phyloP scores from a whole-genome alignment of 1,284 basidiomycete genomes.

The Cutaneotrichosporon daszewskae region DNA sequence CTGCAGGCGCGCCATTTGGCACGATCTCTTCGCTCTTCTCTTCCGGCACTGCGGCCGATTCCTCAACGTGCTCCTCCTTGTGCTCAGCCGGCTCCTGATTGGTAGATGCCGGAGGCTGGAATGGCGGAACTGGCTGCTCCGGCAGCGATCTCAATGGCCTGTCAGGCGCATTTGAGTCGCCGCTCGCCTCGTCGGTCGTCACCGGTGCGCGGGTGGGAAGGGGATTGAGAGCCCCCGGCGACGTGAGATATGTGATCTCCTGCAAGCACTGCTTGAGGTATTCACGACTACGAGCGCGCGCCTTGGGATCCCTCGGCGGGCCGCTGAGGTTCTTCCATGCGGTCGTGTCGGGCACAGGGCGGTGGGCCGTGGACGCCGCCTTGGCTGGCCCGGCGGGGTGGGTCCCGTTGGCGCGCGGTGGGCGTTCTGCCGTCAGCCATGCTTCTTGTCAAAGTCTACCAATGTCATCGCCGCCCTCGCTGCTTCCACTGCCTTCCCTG shows the following conservation, averaged over 20 bases:
- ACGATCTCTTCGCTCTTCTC: background rate
- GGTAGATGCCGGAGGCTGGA: slow-evolving; percentile 4
- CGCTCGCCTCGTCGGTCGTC: slow-evolving; percentile 19
- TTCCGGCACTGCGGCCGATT: background rate
- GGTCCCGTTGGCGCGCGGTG: slow-evolving; percentile 27
- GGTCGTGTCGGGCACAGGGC: slow-evolving; percentile 33
- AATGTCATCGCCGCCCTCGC: slow-evolving; percentile 39
- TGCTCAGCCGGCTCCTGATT: slow-evolving; percentile 2
- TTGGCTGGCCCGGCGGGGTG: slow-evolving; percentile 21
- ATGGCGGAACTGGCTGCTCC: slow-evolving; percentile 24
- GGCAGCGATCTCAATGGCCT: slow-evolving; percentile 39
- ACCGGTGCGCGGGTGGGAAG: slow-evolving; percentile 70
- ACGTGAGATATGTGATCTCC: slow-evolving; percentile 96
- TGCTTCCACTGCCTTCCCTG: slow-evolving; percentile 39
- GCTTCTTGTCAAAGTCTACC: background rate
- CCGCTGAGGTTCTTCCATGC: slow-evolving; percentile 60
- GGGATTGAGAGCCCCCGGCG: slow-evolving; percentile 93
- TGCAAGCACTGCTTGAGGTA: slow-evolving; percentile 98
- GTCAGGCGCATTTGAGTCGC: slow-evolving; percentile 10
- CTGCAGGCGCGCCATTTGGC: background rate
- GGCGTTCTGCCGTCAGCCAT: slow-evolving; percentile 5
- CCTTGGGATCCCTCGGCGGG: slow-evolving; percentile 79
- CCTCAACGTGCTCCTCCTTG: background rate
- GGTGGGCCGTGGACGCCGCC: slow-evolving; percentile 20
- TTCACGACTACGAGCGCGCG: slow-evolving; percentile 86